A percentile compares a stretch with the other conserved stretches of the same genome.
Conservation (phyloP, 768 basidiomycete species). For the Candolleomyces efflorescens region DNA sequence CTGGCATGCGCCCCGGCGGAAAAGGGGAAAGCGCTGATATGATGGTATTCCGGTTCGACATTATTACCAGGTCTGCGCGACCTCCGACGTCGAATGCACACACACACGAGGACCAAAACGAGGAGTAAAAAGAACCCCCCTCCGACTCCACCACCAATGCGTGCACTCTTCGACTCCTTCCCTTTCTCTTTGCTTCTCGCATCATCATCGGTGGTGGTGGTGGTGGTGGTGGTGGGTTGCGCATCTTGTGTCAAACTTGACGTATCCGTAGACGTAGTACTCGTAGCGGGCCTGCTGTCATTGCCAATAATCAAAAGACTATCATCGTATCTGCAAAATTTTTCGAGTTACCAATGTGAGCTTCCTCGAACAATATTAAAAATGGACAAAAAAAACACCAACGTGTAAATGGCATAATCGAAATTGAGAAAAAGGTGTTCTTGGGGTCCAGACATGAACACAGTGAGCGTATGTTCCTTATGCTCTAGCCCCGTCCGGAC, state of each 20-base stretch:
- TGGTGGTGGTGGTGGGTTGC: too few relatives aligned
- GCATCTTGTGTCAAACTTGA: neutral
- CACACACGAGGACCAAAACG: too few relatives aligned
- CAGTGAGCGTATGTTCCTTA: conserved; percentile 1
- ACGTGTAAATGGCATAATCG: conserved; percentile 12
- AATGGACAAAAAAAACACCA: neutral
- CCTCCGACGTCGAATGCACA: too few relatives aligned
- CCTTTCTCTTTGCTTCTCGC: too few relatives aligned
- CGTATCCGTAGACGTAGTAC: neutral
- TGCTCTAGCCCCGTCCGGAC: conserved; percentile 10
- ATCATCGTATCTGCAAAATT: neutral
- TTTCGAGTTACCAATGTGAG: neutral
- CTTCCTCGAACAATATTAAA: neutral
- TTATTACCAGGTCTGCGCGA: too few relatives aligned
- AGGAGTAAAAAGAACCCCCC: too few relatives aligned
- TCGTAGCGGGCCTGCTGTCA: neutral
- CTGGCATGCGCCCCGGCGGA: too few relatives aligned
- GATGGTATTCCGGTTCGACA: too few relatives aligned
- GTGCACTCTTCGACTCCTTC: too few relatives aligned
- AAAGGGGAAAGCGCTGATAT: too few relatives aligned
- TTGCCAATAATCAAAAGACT: neutral
- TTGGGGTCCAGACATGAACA: neutral
- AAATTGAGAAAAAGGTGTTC: conserved; percentile 7
- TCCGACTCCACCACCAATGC: too few relatives aligned
- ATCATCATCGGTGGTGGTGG: too few relatives aligned